Evolutionary conservation across 2,329 filamentous ascomycete genomes (phyloP).

Genomic region (Pseudogymnoascus sp.): DNA sequence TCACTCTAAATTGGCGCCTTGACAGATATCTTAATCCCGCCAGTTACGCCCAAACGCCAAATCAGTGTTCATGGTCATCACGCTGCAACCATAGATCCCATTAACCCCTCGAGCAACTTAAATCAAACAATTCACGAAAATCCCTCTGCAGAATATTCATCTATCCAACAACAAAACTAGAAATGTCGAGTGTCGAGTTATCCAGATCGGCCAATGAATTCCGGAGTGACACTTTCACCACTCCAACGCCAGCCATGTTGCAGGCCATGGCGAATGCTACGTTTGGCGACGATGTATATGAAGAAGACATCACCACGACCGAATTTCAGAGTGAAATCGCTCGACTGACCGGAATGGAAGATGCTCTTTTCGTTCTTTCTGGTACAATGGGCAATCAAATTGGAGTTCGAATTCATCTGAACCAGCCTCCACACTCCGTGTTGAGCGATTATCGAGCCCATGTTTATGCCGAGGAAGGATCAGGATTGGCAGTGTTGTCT

Average conservation of each 20-base stretch:
- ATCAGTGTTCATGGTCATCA: not conserved
- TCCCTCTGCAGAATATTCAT: not conserved
- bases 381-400: constrained; percentile 95
- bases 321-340: constrained; percentile 69
- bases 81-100: not conserved
- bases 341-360: constrained; percentile 64
- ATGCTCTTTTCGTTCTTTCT: constrained; percentile 71
- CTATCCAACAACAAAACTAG: not conserved
- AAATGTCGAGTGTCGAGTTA: not conserved
- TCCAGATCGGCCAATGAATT: constrained; percentile 20
- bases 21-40: not conserved
- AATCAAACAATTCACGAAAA: not conserved
- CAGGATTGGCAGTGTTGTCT: constrained; percentile 59
- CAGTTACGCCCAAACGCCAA: not conserved
- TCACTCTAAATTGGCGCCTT: not conserved
- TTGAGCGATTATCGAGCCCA: constrained; percentile 73
- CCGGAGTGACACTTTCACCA: constrained; percentile 57
- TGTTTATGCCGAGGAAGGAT: constrained; percentile 60
- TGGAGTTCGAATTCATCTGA: constrained; percentile 67
- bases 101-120: not conserved
- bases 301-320: constrained; percentile 71
- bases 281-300: constrained; percentile 75
- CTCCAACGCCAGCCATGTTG: constrained; percentile 74
- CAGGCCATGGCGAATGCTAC: constrained; percentile 65
- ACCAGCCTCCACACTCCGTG: constrained; percentile 70